A percentile compares a stretch with the other conserved stretches of the same genome.
These are phyloP conservation scores for Prunella vulgaris DNA, from an alignment of 257 asterid species.

Conservation along the genomic window DNA sequence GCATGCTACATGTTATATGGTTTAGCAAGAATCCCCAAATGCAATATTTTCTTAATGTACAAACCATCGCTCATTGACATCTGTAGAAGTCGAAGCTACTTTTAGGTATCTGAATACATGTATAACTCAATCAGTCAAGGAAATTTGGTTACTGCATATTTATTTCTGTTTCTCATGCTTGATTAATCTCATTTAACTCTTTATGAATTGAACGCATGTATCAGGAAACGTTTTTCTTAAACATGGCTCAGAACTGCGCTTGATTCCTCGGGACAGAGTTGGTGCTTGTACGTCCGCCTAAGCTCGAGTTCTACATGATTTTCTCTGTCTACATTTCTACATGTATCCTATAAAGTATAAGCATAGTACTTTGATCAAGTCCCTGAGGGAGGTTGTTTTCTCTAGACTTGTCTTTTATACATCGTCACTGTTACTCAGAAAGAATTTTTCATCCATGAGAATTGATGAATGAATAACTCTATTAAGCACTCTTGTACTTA, in stretches of 20 bases:
- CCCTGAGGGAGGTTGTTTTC: slow-evolving; percentile 8
- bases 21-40: not conserved
- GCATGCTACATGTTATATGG: not conserved
- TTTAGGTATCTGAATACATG: not conserved
- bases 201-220: slow-evolving; percentile 16
- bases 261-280: slow-evolving; percentile 92
- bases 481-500: not conserved
- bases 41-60: not conserved
- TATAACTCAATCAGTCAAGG: not conserved
- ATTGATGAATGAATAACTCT: not conserved
- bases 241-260: slow-evolving; percentile 85
- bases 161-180: slow-evolving; percentile 5
- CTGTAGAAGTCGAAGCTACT: not conserved
- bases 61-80: not conserved
- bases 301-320: slow-evolving; percentile 10
- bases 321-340: slow-evolving; percentile 7
- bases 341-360: slow-evolving; percentile 6
- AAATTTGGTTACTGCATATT: not conserved
- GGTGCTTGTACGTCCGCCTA: slow-evolving; percentile 38
- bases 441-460: not conserved
- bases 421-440: slow-evolving; percentile 9
- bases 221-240: slow-evolving; percentile 91
- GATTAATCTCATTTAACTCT: slow-evolving; percentile 4
- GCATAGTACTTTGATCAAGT: slow-evolving; percentile 12
- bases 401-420: not conserved